Conservation (phyloP, 208 protist species). For the Trypanosomatidae sp. region DNA sequence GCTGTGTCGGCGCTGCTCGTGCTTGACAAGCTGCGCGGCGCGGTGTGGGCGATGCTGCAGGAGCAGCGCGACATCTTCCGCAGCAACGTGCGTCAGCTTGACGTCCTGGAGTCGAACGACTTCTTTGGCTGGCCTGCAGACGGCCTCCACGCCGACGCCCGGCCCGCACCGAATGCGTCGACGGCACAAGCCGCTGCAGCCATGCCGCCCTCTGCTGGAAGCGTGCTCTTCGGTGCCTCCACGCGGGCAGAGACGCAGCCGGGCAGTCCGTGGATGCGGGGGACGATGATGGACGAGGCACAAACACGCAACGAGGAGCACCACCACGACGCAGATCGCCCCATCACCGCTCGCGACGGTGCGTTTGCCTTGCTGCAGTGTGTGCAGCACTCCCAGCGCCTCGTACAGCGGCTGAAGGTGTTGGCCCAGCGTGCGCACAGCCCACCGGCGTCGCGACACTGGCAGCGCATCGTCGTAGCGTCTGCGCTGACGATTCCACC, state of each 20-base stretch:
- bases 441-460: slow-evolving; percentile 42
- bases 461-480: slow-evolving; percentile 38
- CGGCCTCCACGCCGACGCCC: not conserved
- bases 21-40: slow-evolving; percentile 27
- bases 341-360: slow-evolving; percentile 23
- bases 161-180: too few relatives aligned
- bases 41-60: slow-evolving; percentile 30
- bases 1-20: slow-evolving; percentile 5
- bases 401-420: slow-evolving; percentile 25
- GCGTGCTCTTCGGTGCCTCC: not conserved
- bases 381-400: slow-evolving; percentile 19
- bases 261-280: too few relatives aligned
- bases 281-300: too few relatives aligned
- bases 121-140: not conserved
- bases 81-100: slow-evolving; percentile 11
- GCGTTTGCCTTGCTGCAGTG: slow-evolving; percentile 33
- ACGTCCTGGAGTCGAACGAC: slow-evolving; percentile 17
- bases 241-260: not conserved
- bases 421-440: slow-evolving; percentile 31
- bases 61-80: slow-evolving; percentile 23
- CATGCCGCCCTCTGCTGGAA: not conserved
- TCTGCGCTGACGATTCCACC: slow-evolving; percentile 24
- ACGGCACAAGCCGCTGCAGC: not conserved
- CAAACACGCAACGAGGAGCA: too few relatives aligned
- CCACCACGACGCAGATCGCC: too few relatives aligned